These are phyloP conservation scores for Sphagnum magellanicum DNA, from an alignment of 228 moss, liverwort and hornwort genomes.

Conservation along the genomic window DNA sequence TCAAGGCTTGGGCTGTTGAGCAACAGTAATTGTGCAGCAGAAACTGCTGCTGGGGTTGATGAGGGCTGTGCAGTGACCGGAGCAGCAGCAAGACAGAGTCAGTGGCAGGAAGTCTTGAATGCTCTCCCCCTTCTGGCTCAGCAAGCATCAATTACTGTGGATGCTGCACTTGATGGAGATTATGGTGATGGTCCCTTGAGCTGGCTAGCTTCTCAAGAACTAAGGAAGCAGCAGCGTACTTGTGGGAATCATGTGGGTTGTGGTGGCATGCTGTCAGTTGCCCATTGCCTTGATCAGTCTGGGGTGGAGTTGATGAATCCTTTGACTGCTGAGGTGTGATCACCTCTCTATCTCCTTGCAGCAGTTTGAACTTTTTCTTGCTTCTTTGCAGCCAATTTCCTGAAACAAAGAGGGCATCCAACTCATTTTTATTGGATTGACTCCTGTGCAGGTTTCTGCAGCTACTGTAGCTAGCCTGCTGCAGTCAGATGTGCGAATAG, in stretches of 20 bases:
- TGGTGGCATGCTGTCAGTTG: slow-evolving; percentile 77
- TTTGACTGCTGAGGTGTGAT: slow-evolving; percentile 66
- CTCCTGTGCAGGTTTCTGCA: slow-evolving; percentile 50
- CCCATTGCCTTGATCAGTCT: slow-evolving; percentile 71
- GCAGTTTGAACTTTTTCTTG: neutral
- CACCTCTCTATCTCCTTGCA: neutral
- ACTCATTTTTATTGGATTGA: neutral
- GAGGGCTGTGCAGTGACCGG: slow-evolving; percentile 14
- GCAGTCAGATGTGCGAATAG: slow-evolving; percentile 83
- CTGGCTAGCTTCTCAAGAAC: slow-evolving; percentile 84
- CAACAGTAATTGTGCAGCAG: slow-evolving; percentile 44
- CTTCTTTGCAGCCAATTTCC: neutral
- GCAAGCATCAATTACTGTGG: slow-evolving; percentile 82
- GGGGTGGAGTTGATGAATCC: slow-evolving; percentile 88
- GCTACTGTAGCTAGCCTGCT: slow-evolving; percentile 83
- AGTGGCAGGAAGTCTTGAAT: slow-evolving; percentile 65
- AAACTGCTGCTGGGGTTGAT: slow-evolving; percentile 31
- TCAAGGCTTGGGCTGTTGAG: slow-evolving; percentile 33
- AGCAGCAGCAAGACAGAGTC: slow-evolving; percentile 31
- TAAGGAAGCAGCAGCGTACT: slow-evolving; percentile 42
- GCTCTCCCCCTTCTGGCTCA: slow-evolving; percentile 87
- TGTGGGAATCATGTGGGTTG: slow-evolving; percentile 56
- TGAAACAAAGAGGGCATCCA: neutral
- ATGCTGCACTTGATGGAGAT: slow-evolving; percentile 79
- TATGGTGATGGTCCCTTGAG: slow-evolving; percentile 77